Conservation (phyloP, 768 basidiomycete genomes). For the Xerocomellus chrysenteron region DNA sequence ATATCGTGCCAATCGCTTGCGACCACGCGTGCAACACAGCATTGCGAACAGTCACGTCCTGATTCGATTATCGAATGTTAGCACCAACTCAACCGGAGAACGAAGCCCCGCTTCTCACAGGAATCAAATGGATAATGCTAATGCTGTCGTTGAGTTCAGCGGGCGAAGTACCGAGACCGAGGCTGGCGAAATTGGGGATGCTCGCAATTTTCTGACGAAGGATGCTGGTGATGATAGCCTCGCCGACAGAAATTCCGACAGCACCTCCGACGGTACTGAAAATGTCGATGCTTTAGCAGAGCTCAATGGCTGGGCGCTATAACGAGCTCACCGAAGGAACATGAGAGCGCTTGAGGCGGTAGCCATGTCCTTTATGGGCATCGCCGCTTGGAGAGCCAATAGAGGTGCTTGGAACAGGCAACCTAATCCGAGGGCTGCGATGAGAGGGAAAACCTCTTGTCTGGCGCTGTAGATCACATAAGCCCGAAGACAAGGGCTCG, state of each 20-base stretch:
- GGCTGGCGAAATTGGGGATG: slow-evolving; percentile 32
- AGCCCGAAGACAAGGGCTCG: background rate
- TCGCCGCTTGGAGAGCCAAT: slow-evolving; percentile 78
- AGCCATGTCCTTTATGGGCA: slow-evolving; percentile 89
- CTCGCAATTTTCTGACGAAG: slow-evolving; percentile 32
- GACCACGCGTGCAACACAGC: slow-evolving; percentile 63
- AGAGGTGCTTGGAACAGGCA: slow-evolving; percentile 66
- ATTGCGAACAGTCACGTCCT: slow-evolving; percentile 51
- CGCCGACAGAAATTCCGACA: slow-evolving; percentile 69
- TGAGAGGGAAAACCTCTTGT: slow-evolving; percentile 61
- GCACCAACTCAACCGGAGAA: background rate
- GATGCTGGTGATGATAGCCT: slow-evolving; percentile 66
- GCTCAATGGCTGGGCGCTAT: background rate
- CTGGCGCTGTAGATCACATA: slow-evolving; percentile 40
- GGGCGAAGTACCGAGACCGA: slow-evolving; percentile 38
- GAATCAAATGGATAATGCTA: slow-evolving; percentile 37
- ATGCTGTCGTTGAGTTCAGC: slow-evolving; percentile 48
- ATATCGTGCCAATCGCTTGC: slow-evolving; percentile 59
- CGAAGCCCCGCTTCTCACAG: slow-evolving; percentile 5
- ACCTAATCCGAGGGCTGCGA: slow-evolving; percentile 67
- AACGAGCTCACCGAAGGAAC: slow-evolving; percentile 60
- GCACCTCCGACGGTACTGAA: slow-evolving; percentile 70
- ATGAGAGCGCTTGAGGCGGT: slow-evolving; percentile 71
- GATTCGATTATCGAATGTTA: background rate
- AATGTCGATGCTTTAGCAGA: slow-evolving; percentile 1